Evolutionary conservation across 2,329 filamentous ascomycete genomes (phyloP), one percentile per base, ranked within the genome.

Genomic region (Huntiella decipiens): DNA sequence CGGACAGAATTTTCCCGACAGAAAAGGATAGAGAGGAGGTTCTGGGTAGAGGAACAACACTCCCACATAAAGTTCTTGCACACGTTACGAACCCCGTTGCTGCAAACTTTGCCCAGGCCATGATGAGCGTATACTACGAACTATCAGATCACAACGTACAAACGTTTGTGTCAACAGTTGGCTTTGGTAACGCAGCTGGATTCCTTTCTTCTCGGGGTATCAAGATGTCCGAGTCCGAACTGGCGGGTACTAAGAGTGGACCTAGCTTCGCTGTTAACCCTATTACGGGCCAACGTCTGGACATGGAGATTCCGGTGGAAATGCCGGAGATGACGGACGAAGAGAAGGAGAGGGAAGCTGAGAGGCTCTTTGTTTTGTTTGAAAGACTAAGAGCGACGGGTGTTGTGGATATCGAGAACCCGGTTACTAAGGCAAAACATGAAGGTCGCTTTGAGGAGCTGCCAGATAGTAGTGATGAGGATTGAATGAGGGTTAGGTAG

Each of bases 101-200:
- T 0, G 75, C 83, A 0, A 76, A 78, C 35, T 65, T 94, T 3
- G 75, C 85, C 13, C 76, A 82, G 40, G 73, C 74, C 13, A 79
- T 93, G 44, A 82, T 82, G 0, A 70, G 79, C 28, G 67, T 98
- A 17, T 72, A 95, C 51, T 98, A 92, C 58, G 82, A 92, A 52
- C 68, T 96, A 22, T 94, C 86, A 0, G 80, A 79, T 52, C 82
- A 78, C 54, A 78, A 95, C 54, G 74, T 87, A 0, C 72, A 71
- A 12, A 80, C 70, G 28, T 91, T 95, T 56, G 82, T 96, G 1
- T 71, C 82, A 44, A 95, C 95, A 53, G 83, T 98, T 10, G 91
- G 91, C 0, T 98, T 94, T 57, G 91, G 91, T 0, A 94, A 83
- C 56, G 91, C 91, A 0, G 83, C 86, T 0, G 91, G 91, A 0